phyloP scores from a whole-genome alignment of 2,329 filamentous ascomycete species.

The Neopestalotiopsis clavispora region DNA sequence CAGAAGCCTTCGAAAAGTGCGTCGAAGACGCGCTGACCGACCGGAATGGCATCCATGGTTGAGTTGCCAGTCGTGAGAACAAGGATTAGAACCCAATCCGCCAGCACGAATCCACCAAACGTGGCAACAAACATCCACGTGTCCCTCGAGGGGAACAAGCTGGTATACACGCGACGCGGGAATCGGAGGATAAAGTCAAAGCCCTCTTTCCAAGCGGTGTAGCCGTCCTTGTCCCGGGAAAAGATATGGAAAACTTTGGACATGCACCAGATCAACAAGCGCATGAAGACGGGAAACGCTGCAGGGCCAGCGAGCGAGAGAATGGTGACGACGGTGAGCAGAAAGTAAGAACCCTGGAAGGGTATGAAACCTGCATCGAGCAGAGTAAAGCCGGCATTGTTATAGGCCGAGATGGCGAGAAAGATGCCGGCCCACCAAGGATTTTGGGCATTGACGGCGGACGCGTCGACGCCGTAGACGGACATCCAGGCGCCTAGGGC shows the following conservation, averaged over 20 bases:
- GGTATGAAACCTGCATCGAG: constrained; percentile 70
- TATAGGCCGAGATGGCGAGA: constrained; percentile 71
- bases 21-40: constrained; percentile 61
- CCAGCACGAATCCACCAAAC: constrained; percentile 62
- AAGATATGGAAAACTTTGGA: constrained; percentile 41
- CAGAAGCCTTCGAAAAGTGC: constrained; percentile 63
- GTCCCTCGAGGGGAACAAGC: constrained; percentile 65
- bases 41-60: constrained; percentile 55
- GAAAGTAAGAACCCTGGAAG: constrained; percentile 58
- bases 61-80: constrained; percentile 68
- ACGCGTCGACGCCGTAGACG: constrained; percentile 51
- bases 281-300: constrained; percentile 67
- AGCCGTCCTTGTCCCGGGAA: constrained; percentile 36
- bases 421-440: constrained; percentile 74
- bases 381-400: constrained; percentile 73
- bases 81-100: constrained; percentile 71
- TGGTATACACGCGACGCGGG: constrained; percentile 64
- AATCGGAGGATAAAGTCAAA: constrained; percentile 60
- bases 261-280: constrained; percentile 61
- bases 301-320: constrained; percentile 70
- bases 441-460: constrained; percentile 61
- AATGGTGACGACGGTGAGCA: constrained; percentile 57
- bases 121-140: constrained; percentile 72
- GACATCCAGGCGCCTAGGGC: constrained; percentile 63
- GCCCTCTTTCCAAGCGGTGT: constrained; percentile 51